Evolutionary conservation across 2,329 filamentous ascomycete genomes (phyloP).

Genomic region (Curvularia sp.): DNA sequence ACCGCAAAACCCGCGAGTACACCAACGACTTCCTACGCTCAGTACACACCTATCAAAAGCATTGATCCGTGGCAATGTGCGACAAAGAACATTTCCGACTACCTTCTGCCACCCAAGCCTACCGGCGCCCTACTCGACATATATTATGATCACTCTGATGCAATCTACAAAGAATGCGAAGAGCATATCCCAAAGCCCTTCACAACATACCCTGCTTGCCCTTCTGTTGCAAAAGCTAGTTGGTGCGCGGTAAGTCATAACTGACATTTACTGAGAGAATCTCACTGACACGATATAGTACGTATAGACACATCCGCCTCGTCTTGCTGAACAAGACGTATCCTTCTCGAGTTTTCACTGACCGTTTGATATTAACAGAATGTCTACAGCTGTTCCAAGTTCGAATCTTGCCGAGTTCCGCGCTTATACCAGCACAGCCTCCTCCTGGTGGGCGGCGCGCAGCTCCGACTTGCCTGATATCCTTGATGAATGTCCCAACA

Average conservation of each 20-base stretch:
- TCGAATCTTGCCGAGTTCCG: neutral
- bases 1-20: neutral
- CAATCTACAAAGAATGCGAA: constrained; percentile 2
- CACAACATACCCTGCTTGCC: neutral
- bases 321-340: neutral
- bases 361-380: neutral
- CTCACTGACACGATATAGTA: neutral
- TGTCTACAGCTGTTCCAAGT: neutral
- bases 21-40: neutral
- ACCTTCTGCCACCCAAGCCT: neutral
- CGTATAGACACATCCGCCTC: neutral
- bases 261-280: neutral
- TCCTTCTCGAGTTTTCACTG: neutral
- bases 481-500: neutral
- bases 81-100: neutral
- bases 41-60: neutral
- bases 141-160: neutral
- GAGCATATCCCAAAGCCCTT: neutral
- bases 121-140: neutral
- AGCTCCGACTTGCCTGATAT: neutral
- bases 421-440: neutral
- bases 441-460: neutral
- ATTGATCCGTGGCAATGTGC: neutral
- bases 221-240: constrained; percentile 2
- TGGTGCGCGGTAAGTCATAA: neutral